These are phyloP conservation scores for Gigaspora rosea DNA, from an alignment of 192 early-diverging fungal genomes.

Conservation along the genomic window DNA sequence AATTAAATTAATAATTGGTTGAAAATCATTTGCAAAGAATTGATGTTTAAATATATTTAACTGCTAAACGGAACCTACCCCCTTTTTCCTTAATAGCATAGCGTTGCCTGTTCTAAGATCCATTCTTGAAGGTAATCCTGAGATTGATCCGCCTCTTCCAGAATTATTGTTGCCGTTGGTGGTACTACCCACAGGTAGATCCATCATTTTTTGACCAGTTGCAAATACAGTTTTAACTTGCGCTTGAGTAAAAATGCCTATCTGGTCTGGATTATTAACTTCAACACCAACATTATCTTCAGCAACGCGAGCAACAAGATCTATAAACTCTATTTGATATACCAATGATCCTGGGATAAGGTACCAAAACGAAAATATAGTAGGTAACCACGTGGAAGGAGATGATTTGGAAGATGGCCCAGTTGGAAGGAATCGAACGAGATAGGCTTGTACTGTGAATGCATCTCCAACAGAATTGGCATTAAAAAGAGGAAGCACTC, in stretches of 20 bases:
- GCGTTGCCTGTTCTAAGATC: constrained; percentile 42
- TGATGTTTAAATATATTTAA: background rate
- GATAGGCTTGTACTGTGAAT: constrained; percentile 56
- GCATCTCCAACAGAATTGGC: constrained; percentile 65
- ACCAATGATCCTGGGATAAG: constrained; percentile 58
- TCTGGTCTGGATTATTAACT: constrained; percentile 34
- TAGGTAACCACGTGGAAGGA: constrained; percentile 73
- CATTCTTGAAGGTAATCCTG: constrained; percentile 41
- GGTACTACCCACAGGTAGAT: constrained; percentile 56
- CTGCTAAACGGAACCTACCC: constrained; percentile 22
- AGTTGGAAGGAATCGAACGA: constrained; percentile 74
- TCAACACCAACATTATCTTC: constrained; percentile 46
- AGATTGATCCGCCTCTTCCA: constrained; percentile 48
- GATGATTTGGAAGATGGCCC: constrained; percentile 53
- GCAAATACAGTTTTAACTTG: constrained; percentile 65
- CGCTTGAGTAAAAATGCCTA: constrained; percentile 58
- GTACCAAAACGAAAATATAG: constrained; percentile 83
- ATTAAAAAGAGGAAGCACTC: constrained; percentile 74
- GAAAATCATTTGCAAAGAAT: background rate
- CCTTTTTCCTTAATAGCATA: constrained; percentile 40
- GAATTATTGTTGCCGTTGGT: constrained; percentile 50
- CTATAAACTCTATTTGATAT: constrained; percentile 72
- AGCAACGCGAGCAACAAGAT: constrained; percentile 71
- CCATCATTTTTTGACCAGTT: constrained; percentile 48
- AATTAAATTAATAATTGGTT: background rate